These are phyloP conservation scores for Suillus brevipes DNA, from an alignment of 768 basidiomycete genomes.

Conservation along the genomic window DNA sequence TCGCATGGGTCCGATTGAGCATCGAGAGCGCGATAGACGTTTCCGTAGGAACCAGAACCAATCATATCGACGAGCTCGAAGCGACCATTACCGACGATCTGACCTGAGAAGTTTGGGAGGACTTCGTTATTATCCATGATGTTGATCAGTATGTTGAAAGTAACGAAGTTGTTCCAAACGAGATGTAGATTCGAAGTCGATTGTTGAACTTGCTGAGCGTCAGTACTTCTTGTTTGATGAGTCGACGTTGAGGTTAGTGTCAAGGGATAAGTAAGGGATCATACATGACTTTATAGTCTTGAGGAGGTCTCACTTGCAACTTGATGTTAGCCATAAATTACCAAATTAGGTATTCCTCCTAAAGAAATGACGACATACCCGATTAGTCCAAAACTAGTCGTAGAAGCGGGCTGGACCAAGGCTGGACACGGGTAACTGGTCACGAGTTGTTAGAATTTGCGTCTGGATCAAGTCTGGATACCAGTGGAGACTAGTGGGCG, in stretches of 20 bases:
- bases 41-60: conserved; percentile 76
- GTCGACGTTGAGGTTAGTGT: conserved; percentile 5
- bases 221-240: conserved; percentile 4
- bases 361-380: background rate
- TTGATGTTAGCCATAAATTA: background rate
- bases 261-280: background rate
- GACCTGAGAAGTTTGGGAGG: conserved; percentile 53
- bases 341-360: background rate
- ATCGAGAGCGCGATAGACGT: conserved; percentile 74
- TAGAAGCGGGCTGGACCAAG: too few relatives aligned
- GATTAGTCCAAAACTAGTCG: background rate
- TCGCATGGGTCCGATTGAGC: conserved; percentile 36
- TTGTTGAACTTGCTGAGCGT: conserved; percentile 4
- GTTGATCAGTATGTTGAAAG: conserved; percentile 1
- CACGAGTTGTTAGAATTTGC: background rate
- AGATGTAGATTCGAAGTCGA: background rate
- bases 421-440: background rate
- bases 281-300: background rate
- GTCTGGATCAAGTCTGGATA: too few relatives aligned
- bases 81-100: conserved; percentile 55
- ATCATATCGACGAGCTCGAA: conserved; percentile 62
- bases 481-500: background rate
- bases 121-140: conserved; percentile 3
- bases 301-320: background rate
- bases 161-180: conserved; percentile 1